Conservation (phyloP, 371 early-diverging fungal genomes). For the Apophysomyces variabilis region DNA sequence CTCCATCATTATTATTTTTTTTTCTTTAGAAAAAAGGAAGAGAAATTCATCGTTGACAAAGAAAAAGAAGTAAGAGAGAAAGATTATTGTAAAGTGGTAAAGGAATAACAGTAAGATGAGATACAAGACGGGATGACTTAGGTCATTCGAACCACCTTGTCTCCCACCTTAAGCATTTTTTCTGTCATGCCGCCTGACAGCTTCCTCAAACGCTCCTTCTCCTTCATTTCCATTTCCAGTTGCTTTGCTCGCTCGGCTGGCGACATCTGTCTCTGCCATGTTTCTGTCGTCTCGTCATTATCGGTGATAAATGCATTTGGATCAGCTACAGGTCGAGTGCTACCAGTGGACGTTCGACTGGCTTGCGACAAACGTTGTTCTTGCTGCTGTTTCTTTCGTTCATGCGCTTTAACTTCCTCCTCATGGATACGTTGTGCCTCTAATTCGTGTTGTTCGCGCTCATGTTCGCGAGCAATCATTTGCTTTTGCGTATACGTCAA, state of each 20-base stretch:
- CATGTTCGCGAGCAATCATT: constrained; percentile 7
- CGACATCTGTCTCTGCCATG: constrained; percentile 30
- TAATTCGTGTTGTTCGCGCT: constrained; percentile 1
- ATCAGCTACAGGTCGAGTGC: constrained; percentile 28
- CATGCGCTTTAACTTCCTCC: neutral
- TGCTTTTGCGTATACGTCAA: neutral
- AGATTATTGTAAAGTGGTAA: neutral
- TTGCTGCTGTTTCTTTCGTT: neutral
- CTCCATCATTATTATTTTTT: too few species aligned
- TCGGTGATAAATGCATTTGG: constrained; percentile 31
- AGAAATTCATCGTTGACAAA: neutral
- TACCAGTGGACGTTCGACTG: constrained; percentile 1
- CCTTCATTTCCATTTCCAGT: constrained; percentile 32
- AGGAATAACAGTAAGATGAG: neutral
- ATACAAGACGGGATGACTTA: neutral
- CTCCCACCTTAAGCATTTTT: constrained; percentile 30
- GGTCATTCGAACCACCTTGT: constrained; percentile 7
- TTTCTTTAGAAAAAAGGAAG: too few species aligned
- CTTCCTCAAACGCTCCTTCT: constrained; percentile 15
- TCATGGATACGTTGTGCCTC: neutral
- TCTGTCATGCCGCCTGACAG: constrained; percentile 5
- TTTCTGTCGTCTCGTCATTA: neutral
- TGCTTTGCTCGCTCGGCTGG: constrained; percentile 38
- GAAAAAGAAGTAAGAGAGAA: neutral
- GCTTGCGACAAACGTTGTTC: neutral